Evolutionary conservation across 1,139 yeast genomes (phyloP).

Genomic region (Geotrichum citri-aurantii): DNA sequence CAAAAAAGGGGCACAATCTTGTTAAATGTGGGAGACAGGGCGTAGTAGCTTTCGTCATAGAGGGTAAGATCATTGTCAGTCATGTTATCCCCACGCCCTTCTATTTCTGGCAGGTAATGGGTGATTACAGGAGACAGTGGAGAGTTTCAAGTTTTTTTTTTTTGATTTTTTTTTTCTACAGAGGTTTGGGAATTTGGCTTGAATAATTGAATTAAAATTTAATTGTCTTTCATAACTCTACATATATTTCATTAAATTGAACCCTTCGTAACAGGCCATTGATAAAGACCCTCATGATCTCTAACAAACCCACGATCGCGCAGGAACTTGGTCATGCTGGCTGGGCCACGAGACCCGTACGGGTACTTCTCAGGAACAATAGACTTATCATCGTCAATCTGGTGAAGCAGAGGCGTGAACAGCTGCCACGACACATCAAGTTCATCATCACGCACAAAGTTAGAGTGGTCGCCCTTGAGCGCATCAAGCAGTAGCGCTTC

Average conservation of each 20-base stretch:
- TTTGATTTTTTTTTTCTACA: neutral
- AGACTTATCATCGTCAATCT: conserved; percentile 53
- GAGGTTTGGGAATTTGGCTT: neutral
- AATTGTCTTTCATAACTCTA: neutral
- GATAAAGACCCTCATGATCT: conserved; percentile 35
- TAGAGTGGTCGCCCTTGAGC: conserved; percentile 86
- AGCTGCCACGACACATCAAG: conserved; percentile 88
- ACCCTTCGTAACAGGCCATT: conserved; percentile 31
- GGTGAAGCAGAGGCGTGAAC: conserved; percentile 83
- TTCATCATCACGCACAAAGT: conserved; percentile 97
- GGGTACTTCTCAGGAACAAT: conserved; percentile 61
- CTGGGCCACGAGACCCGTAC: conserved; percentile 92
- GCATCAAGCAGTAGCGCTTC: conserved; percentile 93
- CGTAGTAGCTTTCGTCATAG: conserved; percentile 19
- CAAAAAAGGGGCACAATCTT: conserved; percentile 25
- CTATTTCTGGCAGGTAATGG: neutral
- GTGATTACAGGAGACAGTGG: neutral
- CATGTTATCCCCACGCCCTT: neutral
- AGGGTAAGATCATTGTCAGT: conserved; percentile 2
- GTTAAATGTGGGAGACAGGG: conserved; percentile 22
- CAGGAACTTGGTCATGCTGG: conserved; percentile 54
- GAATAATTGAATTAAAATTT: neutral
- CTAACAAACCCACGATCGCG: conserved; percentile 63
- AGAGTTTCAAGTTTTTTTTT: too few relatives aligned
- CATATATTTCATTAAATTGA: neutral